Percentiles rank a stretch among this genome's conserved stretches.
These are phyloP conservation scores for Bryoerythrophyllum caledonicum DNA, from an alignment of 225 moss, liverwort and hornwort species.

Conservation along the genomic window DNA sequence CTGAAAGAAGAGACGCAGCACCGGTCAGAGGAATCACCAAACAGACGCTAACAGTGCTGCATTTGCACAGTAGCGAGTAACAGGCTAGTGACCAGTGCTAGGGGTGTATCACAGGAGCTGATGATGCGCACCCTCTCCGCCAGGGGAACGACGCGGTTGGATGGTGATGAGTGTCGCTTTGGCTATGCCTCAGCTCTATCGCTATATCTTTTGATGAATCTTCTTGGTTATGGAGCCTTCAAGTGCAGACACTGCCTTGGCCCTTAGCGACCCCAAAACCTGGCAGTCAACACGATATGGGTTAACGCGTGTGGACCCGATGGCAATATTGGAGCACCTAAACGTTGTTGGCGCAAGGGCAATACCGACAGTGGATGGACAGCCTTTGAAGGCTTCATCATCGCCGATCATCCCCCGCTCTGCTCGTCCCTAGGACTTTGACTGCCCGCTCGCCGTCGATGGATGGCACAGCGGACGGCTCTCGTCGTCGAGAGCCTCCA, in stretches of 20 bases:
- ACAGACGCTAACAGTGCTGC: background rate
- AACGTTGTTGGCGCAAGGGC: background rate
- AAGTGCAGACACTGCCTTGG: background rate
- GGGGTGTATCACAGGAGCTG: too few relatives aligned
- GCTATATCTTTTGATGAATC: background rate
- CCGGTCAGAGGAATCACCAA: background rate
- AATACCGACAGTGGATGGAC: conserved; percentile 33
- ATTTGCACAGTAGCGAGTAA: background rate
- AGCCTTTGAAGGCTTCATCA: background rate
- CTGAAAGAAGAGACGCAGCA: background rate
- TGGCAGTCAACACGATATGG: conserved; percentile 28
- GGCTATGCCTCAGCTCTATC: background rate
- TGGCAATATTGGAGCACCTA: background rate
- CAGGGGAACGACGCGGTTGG: background rate
- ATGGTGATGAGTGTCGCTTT: background rate
- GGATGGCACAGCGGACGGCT: background rate
- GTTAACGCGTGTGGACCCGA: conserved; percentile 33
- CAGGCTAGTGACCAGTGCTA: too few relatives aligned
- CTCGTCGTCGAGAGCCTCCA: background rate
- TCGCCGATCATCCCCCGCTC: background rate
- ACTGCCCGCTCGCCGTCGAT: background rate
- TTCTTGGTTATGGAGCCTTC: background rate
- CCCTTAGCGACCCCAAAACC: background rate
- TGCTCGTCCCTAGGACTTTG: background rate
- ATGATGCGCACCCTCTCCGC: background rate